Evolutionary conservation across 2,329 filamentous ascomycete genomes (phyloP).

Genomic region (Stachybotrys chlorohalonatus): DNA sequence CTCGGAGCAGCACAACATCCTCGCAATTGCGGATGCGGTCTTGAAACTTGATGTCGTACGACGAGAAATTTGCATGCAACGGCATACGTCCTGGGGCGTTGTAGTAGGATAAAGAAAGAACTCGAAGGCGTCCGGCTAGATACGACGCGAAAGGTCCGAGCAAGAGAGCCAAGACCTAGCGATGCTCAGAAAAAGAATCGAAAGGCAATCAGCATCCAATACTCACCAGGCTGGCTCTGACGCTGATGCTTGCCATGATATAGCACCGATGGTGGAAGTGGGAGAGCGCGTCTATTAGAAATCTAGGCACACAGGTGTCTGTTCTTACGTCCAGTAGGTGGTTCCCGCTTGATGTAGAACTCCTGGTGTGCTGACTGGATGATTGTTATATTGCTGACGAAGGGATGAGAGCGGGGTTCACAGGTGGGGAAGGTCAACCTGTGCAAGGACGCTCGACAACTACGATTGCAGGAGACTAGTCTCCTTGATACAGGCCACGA

Average conservation of each 20-base stretch:
- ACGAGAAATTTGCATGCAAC: conserved; percentile 15
- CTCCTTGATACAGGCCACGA: no score
- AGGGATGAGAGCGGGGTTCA: no score
- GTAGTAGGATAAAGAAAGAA: conserved; percentile 11
- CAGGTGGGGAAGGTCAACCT: no score
- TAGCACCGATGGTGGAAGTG: neutral
- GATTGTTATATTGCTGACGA: no score
- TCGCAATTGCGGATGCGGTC: conserved; percentile 30
- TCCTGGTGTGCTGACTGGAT: no score
- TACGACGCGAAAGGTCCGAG: neutral
- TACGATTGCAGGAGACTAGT: no score
- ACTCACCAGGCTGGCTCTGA: neutral
- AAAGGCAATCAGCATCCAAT: neutral
- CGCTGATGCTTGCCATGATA: neutral
- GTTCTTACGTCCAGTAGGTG: no score
- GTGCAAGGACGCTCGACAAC: no score
- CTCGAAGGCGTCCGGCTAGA: neutral
- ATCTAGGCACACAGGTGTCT: no score
- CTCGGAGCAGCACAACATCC: conserved; percentile 26
- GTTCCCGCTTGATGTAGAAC: no score
- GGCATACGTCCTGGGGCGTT: conserved; percentile 21
- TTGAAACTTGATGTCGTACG: conserved; percentile 22
- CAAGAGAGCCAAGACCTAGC: neutral
- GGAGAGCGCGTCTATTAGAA: no score
- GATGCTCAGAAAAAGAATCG: neutral